Percentiles rank a stretch among this genome's conserved stretches.
These are phyloP conservation scores for Eutrema salsugineum DNA, from an alignment of 441 rosid species.

Conservation along the genomic window DNA sequence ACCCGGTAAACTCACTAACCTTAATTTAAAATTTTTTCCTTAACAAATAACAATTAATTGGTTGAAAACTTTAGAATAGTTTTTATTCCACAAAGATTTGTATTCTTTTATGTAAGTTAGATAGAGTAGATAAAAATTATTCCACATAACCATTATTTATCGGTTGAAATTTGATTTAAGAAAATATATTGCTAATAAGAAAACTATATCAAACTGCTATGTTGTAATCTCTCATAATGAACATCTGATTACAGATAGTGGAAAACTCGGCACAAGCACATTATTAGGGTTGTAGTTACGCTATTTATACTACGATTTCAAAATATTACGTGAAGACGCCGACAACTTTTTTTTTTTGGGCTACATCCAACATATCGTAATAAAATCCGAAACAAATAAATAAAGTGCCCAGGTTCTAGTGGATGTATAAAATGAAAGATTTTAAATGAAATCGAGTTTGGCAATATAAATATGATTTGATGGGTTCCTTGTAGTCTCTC, in stretches of 20 bases:
- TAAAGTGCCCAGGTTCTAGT: not conserved
- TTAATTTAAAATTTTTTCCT: no score
- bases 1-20: no score
- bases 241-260: not conserved
- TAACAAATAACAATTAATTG: no score
- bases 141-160: no score
- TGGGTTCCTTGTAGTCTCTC: slow-evolving; percentile 39
- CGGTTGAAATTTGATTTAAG: no score
- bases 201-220: not conserved
- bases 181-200: no score
- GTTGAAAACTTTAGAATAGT: no score
- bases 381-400: not conserved
- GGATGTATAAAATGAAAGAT: not conserved
- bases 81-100: no score
- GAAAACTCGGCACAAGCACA: not conserved
- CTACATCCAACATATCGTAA: not conserved
- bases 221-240: not conserved
- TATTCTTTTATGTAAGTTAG: no score
- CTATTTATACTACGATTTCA: not conserved
- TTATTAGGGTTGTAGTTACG: not conserved
- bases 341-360: no score
- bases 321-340: not conserved
- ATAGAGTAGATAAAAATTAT: no score
- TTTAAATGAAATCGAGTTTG: slow-evolving; percentile 34
- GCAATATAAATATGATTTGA: slow-evolving; percentile 63